Evolutionary conservation across 108 stramenopile genomes (phyloP), one percentile per base, ranked within the genome.

Genomic region (Nitzschia inconspicua): DNA sequence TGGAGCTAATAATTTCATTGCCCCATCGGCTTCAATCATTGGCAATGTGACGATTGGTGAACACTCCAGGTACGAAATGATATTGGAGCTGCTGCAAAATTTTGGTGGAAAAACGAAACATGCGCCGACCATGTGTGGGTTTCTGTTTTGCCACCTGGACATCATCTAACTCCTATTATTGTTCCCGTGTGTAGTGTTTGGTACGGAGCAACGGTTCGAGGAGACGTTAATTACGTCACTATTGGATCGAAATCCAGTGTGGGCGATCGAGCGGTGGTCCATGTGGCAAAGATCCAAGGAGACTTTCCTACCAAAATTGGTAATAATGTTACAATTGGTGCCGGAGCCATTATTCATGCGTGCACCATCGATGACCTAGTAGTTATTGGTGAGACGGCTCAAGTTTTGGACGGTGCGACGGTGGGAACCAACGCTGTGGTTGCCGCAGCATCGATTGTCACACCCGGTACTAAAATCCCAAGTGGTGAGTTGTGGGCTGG

Each of bases 281-380:
- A 97, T 60, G 95, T 95, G 32, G 94, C 97, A 57, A 95, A 94
- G 42, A 91, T 96, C 54, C 88, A 88, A 48, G 95, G 94, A 8
- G 93, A 96, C 60, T 68, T 70, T 47, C 83, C 94, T 11, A 90
- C 95, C 0, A 29, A 63, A 27, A 94, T 98, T 49, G 97, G 97
- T 1, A 79, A 73, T 58, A 74, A 89, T 70, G 95, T 94, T 10
- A 84, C 84, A 27, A 75, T 97, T 44, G 84, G 80, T 4, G 82
- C 85, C 20, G 78, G 85, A 23, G 94, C 95, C 5, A 78, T 93
- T 41, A 75, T 96, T 34, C 96, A 98, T 68, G 96, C 95, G 1
- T 91, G 91, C 72, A 92, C 92, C 6, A 61, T 98, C 29, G 75
- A 84, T 60, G 84, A 93, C 66, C 63, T 71, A 26, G 63, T 66